Evolutionary conservation across 441 rosid genomes (phyloP), one percentile per base, ranked within the genome.

Genomic region (Syzygium syzygioides): DNA sequence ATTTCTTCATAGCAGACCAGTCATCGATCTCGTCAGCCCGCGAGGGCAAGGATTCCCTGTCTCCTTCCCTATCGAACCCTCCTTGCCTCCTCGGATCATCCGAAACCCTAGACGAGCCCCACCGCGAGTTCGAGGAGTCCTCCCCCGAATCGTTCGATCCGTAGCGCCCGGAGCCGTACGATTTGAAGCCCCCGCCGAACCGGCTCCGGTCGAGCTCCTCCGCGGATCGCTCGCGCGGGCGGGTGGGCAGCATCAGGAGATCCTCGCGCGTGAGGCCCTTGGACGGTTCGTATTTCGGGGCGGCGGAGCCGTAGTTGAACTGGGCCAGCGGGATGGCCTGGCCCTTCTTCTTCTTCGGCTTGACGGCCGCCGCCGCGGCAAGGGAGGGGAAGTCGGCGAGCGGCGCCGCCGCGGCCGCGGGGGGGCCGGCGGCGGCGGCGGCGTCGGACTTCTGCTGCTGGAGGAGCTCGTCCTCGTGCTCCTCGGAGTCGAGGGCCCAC

Each of bases 401-500:
- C n/a, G 83, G 50, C 52, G 90, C 88, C 57, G 87, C 89, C 57
- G 85, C 88, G 5, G 89, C 88, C 60, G 71, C 89, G 53, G 86
- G 88, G 41, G 84, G 68, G 41, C 88, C 86, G 85, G 66, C 85
- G 89, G 80, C 37, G 41, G 41, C 48, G 48, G 48, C 48, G 48
- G 48, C 91, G 23, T 91, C 68, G 25, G 83, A 55, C 20, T 92
- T 88, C 30, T 89, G 89, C 76, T 93, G 90, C 85, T 92, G 90
- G 64, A 87, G 92, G 90, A 97, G 98, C 56, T 96, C 98, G 2
- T 92, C 95, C 85, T 96, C 99, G 87, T 95, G 91, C 85, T 96
- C 96, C 80, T 98, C 98, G 50, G 98, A 95, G 87, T 96, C 99
- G 9, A 94, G 93, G 57, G 99, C 99, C 99, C 99, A 97, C 9